Base-by-base conservation (phyloP, 169 alveolate species). In the Plasmodium relictum region DNA sequence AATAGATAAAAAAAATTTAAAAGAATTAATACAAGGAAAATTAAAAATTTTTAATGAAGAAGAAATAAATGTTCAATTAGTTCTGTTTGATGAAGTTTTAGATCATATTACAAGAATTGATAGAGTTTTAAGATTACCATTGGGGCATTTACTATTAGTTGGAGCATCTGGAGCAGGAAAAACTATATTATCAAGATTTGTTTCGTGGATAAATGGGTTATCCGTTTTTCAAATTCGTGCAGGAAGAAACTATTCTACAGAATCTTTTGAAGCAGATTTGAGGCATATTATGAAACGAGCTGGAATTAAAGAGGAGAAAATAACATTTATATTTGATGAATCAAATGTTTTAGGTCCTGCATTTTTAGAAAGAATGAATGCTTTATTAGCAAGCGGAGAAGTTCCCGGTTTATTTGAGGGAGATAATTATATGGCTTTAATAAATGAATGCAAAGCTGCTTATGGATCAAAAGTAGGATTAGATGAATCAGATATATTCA, bases 381-480 rank as follows among this genome's bases (percentile, higher is more conserved):
- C 99, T 0, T 94, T 98, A 71, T 95, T 98, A 26, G 99, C 99
- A n/a, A 93, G 96, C n/a, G 99, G 99, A 41, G 99, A 98, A 88
- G 99, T 98, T 31, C 99, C 99, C 3, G 99, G 99, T 24, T 97
- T 98, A 50, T 98, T 98, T 89, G 99, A 98, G 85, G 99, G 99
- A 52, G 99, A 98, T 88, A 99, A 98, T 88, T 98, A 97, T 92
- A 97, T 96, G 85, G 96, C 98, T 39, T 93, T 98, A 66, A 96
- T 98, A 86, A 95, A 96, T 73, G 96, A 95, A 73, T 96, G 98
- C 65, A 97, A 96, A 93, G 97, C 97, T 74, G 97, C 95, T n/a
- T 92, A 93, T 93, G 88, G 88, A 69, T 63, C 97, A 78, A 95
- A 94, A 89, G 94, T 95, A 41, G 95, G 96, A 52, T 98, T 96